Conservation (phyloP, 768 basidiomycete genomes). For the Termitomyces sp. region DNA sequence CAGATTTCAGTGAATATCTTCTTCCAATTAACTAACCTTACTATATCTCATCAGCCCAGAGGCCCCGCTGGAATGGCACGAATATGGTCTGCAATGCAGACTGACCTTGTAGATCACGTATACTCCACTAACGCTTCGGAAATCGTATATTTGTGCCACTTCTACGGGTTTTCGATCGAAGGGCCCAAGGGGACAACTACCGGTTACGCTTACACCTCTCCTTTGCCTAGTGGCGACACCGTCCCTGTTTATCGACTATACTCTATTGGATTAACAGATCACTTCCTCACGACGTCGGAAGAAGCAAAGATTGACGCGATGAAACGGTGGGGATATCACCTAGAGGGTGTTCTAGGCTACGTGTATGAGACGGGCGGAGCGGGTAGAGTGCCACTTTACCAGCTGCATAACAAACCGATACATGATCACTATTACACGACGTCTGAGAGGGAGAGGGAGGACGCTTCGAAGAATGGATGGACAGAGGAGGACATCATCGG, state of each 20-base stretch:
- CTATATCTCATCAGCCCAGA: constrained; percentile 7
- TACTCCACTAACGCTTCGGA: constrained; percentile 21
- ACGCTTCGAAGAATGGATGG: constrained; percentile 23
- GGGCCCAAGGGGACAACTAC: constrained; percentile 18
- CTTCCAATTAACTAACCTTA: neutral
- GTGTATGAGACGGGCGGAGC: constrained; percentile 12
- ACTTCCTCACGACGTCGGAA: constrained; percentile 18
- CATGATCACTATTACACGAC: constrained; percentile 23
- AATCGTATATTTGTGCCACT: constrained; percentile 18
- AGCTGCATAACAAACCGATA: constrained; percentile 15
- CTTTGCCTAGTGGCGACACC: constrained; percentile 11
- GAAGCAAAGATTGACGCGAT: constrained; percentile 17
- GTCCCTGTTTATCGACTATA: constrained; percentile 21
- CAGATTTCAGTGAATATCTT: neutral
- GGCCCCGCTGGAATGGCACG: constrained; percentile 14
- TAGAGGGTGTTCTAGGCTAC: constrained; percentile 21
- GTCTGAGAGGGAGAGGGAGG: constrained; percentile 18
- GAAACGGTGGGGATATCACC: constrained; percentile 19
- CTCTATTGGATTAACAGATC: constrained; percentile 18
- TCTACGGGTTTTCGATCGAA: constrained; percentile 21
- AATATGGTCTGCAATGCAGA: constrained; percentile 21
- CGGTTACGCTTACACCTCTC: constrained; percentile 17
- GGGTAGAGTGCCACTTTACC: constrained; percentile 19
- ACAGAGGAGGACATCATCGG: constrained; percentile 17
- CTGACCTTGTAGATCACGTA: constrained; percentile 21